Percentiles rank a stretch among this genome's conserved stretches.
phyloP scores from a whole-genome alignment of 108 stramenopile species.

The Cyclostephanos invisitatus region DNA sequence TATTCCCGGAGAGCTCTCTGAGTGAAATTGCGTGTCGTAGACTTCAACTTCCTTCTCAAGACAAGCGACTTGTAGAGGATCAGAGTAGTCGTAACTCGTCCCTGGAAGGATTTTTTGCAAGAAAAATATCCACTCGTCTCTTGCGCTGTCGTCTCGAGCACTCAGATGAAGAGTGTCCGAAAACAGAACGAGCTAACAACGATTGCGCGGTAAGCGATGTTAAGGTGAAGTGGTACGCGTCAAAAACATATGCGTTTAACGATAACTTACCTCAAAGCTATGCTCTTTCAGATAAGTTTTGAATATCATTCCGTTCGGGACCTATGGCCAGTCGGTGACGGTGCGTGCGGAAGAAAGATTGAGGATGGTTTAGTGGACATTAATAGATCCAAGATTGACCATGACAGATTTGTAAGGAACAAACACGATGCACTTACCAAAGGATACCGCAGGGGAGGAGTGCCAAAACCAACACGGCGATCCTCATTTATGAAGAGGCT shows the following conservation, averaged over 20 bases:
- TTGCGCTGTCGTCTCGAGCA: conserved; percentile 17
- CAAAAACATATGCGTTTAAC: not conserved
- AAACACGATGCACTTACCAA: not conserved
- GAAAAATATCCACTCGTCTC: conserved; percentile 22
- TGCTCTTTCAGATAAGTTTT: conserved; percentile 22
- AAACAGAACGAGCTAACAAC: conserved; percentile 24
- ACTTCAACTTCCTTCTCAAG: conserved; percentile 22
- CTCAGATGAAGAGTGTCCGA: conserved; percentile 37
- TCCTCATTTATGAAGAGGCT: conserved; percentile 31
- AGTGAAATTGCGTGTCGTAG: conserved; percentile 21
- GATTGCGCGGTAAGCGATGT: not conserved
- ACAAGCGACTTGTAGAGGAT: conserved; percentile 32
- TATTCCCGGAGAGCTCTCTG: conserved; percentile 24
- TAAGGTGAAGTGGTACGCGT: not conserved
- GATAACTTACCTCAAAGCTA: conserved; percentile 25
- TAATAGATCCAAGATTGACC: not conserved
- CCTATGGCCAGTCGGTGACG: not conserved
- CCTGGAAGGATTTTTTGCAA: conserved; percentile 25
- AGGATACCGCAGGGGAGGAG: conserved; percentile 5
- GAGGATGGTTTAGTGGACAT: not conserved
- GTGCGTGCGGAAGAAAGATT: not conserved
- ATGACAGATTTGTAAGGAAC: not conserved
- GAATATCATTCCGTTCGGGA: conserved; percentile 35
- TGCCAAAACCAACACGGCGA: conserved; percentile 29
- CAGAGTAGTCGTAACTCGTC: conserved; percentile 14